Evolutionary conservation across 371 early-diverging fungal species (phyloP), one percentile per base, ranked within the genome.

Genomic region (Actinomortierella wolfii): DNA sequence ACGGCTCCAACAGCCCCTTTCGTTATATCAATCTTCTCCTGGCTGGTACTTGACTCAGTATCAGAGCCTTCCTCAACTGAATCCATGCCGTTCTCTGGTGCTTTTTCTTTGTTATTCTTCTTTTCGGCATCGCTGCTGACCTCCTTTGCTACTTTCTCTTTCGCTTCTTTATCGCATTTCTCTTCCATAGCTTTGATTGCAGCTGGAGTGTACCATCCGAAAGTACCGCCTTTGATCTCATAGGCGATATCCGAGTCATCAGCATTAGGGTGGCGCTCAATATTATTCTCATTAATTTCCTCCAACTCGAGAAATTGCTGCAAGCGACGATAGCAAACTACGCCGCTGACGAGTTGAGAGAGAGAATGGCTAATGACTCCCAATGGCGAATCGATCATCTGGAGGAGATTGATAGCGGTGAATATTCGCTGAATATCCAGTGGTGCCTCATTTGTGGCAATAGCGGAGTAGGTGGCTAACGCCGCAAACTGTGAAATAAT

Each of bases 311-410:
- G 69, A 48, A 81, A 73, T 20, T 67, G 59, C 8, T 61, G 52
- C 47, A 67, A 51, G 2, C 68, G 68, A 2, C 28, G 43, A 20
- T 51, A 68, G 0, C 61, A 47, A 23, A 76, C 69, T 15, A 43
- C 50, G 2, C 71, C 71, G 3, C 51, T 42, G 21, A 64, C 24
- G 13, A 70, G 48, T 15, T 48, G 46, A 15, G 61, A 57, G 46
- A 70, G 9, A 0, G 70, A 64, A 2, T 26, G 20, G 43, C 50
- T 61, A 11, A 94, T 82, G 43, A 86, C 80, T 20, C 80, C 61
- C 28, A 96, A 74, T 39, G 96, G 96, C 77, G 91, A 92, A 51
- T 90, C 92, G 47, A 97, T 76, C 74, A 96, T 83, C 67, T 89
- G 91, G 81, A 97, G 94, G 25, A 96, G 83, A 1, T 94, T 83